A percentile compares a stretch with the other conserved stretches of the same genome.
Evolutionary conservation across 1,284 basidiomycete species (phyloP).

Genomic region (Gymnopus androsaceus): DNA sequence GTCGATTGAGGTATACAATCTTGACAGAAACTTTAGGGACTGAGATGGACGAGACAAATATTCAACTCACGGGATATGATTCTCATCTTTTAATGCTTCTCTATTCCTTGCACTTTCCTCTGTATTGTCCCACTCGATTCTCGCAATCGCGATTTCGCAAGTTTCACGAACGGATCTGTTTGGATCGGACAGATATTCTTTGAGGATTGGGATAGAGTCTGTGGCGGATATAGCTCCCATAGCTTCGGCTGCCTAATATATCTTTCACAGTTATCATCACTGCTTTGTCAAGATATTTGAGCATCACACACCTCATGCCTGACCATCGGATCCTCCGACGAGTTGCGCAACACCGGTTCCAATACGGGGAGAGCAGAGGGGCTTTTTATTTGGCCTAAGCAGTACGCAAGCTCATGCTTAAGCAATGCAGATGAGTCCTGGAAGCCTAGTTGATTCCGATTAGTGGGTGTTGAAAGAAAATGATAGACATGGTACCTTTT

Average conservation of each 20-base stretch:
- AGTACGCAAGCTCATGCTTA: slow-evolving; percentile 98
- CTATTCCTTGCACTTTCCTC: slow-evolving; percentile 62
- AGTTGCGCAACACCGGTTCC: slow-evolving; percentile 72
- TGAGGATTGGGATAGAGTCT: slow-evolving; percentile 70
- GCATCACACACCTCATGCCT: slow-evolving; percentile 79
- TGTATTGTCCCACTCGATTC: slow-evolving; percentile 92
- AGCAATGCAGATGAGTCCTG: slow-evolving; percentile 86
- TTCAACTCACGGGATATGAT: slow-evolving; percentile 39
- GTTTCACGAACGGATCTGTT: slow-evolving; percentile 91
- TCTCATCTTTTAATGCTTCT: slow-evolving; percentile 34
- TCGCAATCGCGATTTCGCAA: slow-evolving; percentile 94
- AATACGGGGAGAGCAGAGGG: slow-evolving; percentile 78
- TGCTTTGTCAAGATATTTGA: neutral
- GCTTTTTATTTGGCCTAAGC: slow-evolving; percentile 89
- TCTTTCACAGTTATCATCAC: slow-evolving; percentile 19
- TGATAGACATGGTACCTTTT: slow-evolving; percentile 56
- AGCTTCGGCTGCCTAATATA: slow-evolving; percentile 87
- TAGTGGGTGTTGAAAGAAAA: neutral
- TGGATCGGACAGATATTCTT: slow-evolving; percentile 73
- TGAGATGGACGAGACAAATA: neutral
- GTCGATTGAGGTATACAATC: slow-evolving; percentile 86
- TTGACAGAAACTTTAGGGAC: slow-evolving; percentile 15
- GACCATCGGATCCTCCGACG: slow-evolving; percentile 92
- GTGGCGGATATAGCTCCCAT: slow-evolving; percentile 90
- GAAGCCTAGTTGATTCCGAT: slow-evolving; percentile 60